Evolutionary conservation across 1,284 basidiomycete genomes (phyloP).

Genomic region (Neotropicomus parvogracilis): DNA sequence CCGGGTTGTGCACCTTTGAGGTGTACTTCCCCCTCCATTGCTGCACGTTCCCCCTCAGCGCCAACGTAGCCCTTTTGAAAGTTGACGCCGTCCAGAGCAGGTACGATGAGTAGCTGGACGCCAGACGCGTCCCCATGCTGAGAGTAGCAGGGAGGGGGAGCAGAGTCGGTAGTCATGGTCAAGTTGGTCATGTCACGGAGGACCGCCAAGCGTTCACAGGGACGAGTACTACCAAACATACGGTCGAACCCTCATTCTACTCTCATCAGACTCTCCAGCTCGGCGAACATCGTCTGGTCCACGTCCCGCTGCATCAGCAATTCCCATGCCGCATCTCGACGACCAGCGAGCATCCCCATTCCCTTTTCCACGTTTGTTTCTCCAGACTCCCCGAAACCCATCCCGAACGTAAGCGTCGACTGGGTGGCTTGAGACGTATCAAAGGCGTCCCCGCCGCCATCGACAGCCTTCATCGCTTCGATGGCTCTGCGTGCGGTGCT

Average conservation of each 20-base stretch:
- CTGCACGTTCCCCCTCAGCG: conserved; percentile 71
- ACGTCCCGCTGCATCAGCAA: conserved; percentile 65
- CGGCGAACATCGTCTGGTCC: conserved; percentile 67
- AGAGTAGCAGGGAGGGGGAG: conserved; percentile 41
- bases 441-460: conserved; percentile 74
- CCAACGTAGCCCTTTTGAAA: conserved; percentile 81
- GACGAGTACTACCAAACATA: too few species aligned
- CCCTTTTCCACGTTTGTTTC: conserved; percentile 63
- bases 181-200: too few species aligned
- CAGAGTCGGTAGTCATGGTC: conserved; percentile 28
- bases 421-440: conserved; percentile 55
- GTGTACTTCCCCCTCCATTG: conserved; percentile 79
- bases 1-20: conserved; percentile 61
- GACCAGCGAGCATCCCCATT: conserved; percentile 71
- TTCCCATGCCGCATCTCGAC: conserved; percentile 66
- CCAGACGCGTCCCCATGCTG: conserved; percentile 29
- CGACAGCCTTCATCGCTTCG: conserved; percentile 82
- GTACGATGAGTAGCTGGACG: conserved; percentile 63
- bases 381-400: conserved; percentile 73
- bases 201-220: too few species aligned
- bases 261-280: conserved; percentile 71
- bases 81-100: conserved; percentile 58
- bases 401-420: conserved; percentile 65
- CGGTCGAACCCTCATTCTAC: conserved; percentile 50
- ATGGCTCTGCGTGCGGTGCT: conserved; percentile 73